Base-by-base conservation (phyloP, 2,329 filamentous ascomycete genomes). In the Metarhizium guizhouense region DNA sequence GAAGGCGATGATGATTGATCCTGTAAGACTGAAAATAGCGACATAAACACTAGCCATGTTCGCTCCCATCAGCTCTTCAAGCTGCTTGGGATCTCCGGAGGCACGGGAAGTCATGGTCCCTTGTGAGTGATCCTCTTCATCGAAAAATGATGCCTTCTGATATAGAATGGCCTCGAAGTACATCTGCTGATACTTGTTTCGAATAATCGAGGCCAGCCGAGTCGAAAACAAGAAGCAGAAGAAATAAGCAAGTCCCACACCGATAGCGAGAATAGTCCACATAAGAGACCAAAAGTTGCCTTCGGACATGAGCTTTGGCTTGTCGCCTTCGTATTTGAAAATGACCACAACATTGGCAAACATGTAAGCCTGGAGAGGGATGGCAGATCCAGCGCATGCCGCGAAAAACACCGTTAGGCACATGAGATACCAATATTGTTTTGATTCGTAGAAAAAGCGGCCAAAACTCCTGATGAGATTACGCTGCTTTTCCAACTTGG, bases 1-100 rank as follows among this genome's bases (percentile, higher is more conserved):
- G 62, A 89, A 90, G 1, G 85, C 78, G 53, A 92, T 86, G 47
- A 78, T 73, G 14, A 89, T 70, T 7, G 81, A 82, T 0, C 86
- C 87, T 8, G 82, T 62, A 3, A 92, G 69, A 51, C 81, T 86
- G 65, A 89, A 85, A 25, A 86, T 64, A 8, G 85, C 82, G 20
- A 85, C 80, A 57, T 76, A 76, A 2, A 82, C 77, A 60, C 88
- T 76, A 2, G 83, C 78, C 76, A 86, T 81, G 63, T 86, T 85
- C 49, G 79, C 71, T 5, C 82, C 81, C 62, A 85, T 77, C 6
- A 87, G 72, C 66, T 86, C 81, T 65, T 85, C 81, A 3, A 86
- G 69, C 54, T 82, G 77, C 59, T 78, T 78, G 1, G 83, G 79
- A 55, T 86, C 83, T 14, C 76, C 70, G 2, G 78, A 76, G 2